Evolutionary conservation across 2,329 filamentous ascomycete species (phyloP).

Genomic region (Monosporascus sp.): DNA sequence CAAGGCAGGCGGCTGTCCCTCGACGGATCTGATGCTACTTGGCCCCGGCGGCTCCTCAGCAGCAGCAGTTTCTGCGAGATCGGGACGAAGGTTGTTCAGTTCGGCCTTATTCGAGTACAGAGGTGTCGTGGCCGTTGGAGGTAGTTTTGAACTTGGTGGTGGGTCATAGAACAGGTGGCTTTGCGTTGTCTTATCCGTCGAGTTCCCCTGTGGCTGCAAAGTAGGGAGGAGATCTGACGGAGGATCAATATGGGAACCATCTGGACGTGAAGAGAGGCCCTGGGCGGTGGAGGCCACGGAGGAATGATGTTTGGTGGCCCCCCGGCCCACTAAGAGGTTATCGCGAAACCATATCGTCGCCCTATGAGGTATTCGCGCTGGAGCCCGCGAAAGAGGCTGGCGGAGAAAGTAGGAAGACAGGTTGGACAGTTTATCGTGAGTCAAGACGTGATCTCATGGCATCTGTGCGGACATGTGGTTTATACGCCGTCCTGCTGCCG

Average conservation of each 20-base stretch:
- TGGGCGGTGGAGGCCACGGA: slow-evolving; percentile 18
- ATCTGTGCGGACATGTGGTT: slow-evolving; percentile 5
- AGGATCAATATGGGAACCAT: slow-evolving; percentile 16
- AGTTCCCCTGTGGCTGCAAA: background rate
- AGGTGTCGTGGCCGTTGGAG: background rate
- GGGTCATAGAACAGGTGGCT: slow-evolving; percentile 9
- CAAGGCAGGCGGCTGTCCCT: slow-evolving; percentile 9
- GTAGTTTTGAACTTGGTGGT: slow-evolving; percentile 1
- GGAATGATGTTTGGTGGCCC: slow-evolving; percentile 25
- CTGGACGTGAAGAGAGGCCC: slow-evolving; percentile 22
- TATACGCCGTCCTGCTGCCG: background rate
- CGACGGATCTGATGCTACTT: background rate
- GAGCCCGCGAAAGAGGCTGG: slow-evolving; percentile 36
- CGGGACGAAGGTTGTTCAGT: background rate
- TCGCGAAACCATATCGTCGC: slow-evolving; percentile 34
- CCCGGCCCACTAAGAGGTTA: slow-evolving; percentile 33
- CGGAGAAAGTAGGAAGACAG: slow-evolving; percentile 26
- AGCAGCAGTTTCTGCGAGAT: background rate
- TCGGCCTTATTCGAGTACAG: background rate
- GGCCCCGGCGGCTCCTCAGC: background rate
- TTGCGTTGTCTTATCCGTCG: background rate
- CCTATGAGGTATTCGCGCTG: slow-evolving; percentile 36
- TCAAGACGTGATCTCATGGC: slow-evolving; percentile 20
- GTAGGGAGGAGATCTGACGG: slow-evolving; percentile 12
- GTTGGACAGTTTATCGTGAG: slow-evolving; percentile 16